These are phyloP conservation scores for Mycena kentingensis DNA, from an alignment of 768 basidiomycete genomes.

Conservation along the genomic window DNA sequence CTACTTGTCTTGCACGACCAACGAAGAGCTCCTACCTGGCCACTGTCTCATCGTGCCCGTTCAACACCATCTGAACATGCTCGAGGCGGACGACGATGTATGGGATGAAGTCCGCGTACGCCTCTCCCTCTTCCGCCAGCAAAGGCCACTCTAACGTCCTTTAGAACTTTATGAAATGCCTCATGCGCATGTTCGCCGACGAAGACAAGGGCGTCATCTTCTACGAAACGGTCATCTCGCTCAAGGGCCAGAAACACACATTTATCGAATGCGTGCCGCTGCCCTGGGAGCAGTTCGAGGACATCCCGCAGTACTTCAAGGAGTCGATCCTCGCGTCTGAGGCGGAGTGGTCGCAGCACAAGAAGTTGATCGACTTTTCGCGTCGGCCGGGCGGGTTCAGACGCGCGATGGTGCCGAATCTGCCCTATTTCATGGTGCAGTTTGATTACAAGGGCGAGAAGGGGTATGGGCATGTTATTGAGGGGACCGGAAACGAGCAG, in stretches of 20 bases:
- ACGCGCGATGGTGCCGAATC: constrained; percentile 91
- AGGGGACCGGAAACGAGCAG: constrained; percentile 76
- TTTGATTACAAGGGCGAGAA: constrained; percentile 98
- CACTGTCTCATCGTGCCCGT: constrained; percentile 97
- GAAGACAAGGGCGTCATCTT: constrained; percentile 94
- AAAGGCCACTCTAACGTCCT: constrained; percentile 7
- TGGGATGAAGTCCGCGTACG: constrained; percentile 95
- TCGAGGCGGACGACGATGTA: constrained; percentile 95
- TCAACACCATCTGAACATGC: constrained; percentile 86
- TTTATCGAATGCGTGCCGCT: constrained; percentile 93
- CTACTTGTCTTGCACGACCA: constrained; percentile 87
- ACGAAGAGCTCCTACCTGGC: constrained; percentile 86
- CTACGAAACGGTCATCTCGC: constrained; percentile 87
- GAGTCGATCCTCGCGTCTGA: constrained; percentile 95
- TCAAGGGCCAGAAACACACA: constrained; percentile 89
- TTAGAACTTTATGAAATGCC: constrained; percentile 84
- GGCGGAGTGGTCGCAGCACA: constrained; percentile 97
- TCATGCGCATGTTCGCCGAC: constrained; percentile 93
- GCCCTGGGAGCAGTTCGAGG: constrained; percentile 84
- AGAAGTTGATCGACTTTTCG: constrained; percentile 94
- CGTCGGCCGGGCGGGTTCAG: constrained; percentile 90
- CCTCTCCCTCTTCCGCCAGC: constrained; percentile 9
- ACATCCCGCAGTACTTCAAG: constrained; percentile 93
- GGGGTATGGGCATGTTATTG: constrained; percentile 98
- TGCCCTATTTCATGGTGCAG: constrained; percentile 99